Evolutionary conservation across 306 rosid genomes (phyloP).

Genomic region (Inga oerstediana): DNA sequence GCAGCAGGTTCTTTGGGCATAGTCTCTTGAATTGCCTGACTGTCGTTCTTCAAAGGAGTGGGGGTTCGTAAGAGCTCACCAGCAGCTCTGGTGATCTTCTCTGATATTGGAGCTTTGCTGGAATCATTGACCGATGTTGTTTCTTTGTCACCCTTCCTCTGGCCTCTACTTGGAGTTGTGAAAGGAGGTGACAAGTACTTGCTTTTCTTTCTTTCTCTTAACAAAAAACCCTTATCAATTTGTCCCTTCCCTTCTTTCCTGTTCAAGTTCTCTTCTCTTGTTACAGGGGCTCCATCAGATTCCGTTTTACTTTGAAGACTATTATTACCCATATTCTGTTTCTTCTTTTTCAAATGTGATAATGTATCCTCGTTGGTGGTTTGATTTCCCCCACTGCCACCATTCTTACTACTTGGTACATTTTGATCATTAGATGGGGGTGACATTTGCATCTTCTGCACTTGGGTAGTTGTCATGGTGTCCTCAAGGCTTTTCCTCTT

Average conservation of each 20-base stretch:
- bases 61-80: slow-evolving; percentile 33
- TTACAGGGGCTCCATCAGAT: slow-evolving; percentile 17
- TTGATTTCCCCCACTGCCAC: slow-evolving; percentile 34
- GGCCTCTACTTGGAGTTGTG: slow-evolving; percentile 45
- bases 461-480: slow-evolving; percentile 28
- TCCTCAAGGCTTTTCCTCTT: slow-evolving; percentile 46
- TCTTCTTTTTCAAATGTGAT: slow-evolving; percentile 37
- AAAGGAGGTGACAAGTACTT: slow-evolving; percentile 90
- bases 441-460: slow-evolving; percentile 33
- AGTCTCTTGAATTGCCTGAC: slow-evolving; percentile 34
- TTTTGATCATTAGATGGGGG: slow-evolving; percentile 29
- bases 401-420: slow-evolving; percentile 26
- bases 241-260: slow-evolving; percentile 32
- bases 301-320: slow-evolving; percentile 25
- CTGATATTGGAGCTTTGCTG: slow-evolving; percentile 30
- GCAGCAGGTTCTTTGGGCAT: slow-evolving; percentile 20
- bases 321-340: slow-evolving; percentile 13
- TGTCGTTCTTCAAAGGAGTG: slow-evolving; percentile 23
- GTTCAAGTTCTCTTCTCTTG: slow-evolving; percentile 6
- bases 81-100: slow-evolving; percentile 32
- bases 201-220: slow-evolving; percentile 82
- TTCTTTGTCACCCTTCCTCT: slow-evolving; percentile 40
- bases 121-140: slow-evolving; percentile 31
- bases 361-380: slow-evolving; percentile 20
- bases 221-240: slow-evolving; percentile 37